Evolutionary conservation across 2,329 filamentous ascomycete species (phyloP).

Genomic region (Fusarium siculi): DNA sequence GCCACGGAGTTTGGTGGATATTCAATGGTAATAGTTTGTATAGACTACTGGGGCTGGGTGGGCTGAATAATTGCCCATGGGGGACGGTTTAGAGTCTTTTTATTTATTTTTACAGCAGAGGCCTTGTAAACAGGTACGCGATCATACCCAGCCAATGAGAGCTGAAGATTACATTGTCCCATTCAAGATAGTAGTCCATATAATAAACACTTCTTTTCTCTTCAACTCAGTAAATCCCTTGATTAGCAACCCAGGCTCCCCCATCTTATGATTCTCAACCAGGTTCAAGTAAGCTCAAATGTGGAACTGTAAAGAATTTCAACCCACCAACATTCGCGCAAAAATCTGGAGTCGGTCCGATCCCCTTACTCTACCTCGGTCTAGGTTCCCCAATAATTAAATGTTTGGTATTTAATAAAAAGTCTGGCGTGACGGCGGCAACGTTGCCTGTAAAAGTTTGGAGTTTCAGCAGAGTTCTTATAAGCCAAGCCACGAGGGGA

Average conservation of each 20-base stretch:
- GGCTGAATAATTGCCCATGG: conserved; percentile 24
- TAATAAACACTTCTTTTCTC: background rate
- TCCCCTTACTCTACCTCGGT: conserved; percentile 21
- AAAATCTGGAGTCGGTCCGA: conserved; percentile 33
- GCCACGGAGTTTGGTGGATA: conserved; percentile 9
- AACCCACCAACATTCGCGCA: conserved; percentile 16
- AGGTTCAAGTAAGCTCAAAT: conserved; percentile 23
- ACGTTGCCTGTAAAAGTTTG: background rate
- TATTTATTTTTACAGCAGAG: no score
- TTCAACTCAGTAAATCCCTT: background rate
- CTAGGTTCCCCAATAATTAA: background rate
- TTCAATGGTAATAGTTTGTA: conserved; percentile 19
- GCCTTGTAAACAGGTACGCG: background rate
- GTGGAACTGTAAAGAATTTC: conserved; percentile 29
- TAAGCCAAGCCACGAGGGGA: background rate
- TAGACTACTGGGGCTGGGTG: conserved; percentile 6
- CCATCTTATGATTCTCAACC: conserved; percentile 5
- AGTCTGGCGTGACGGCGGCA: background rate
- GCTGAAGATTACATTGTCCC: background rate
- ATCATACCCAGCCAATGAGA: conserved; percentile 2
- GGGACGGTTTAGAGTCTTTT: conserved; percentile 3
- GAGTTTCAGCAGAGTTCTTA: background rate
- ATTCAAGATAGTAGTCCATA: background rate
- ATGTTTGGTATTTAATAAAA: background rate
- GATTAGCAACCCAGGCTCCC: background rate